Evolutionary conservation across 768 basidiomycete species (phyloP).

Genomic region (Boletus patriciae): DNA sequence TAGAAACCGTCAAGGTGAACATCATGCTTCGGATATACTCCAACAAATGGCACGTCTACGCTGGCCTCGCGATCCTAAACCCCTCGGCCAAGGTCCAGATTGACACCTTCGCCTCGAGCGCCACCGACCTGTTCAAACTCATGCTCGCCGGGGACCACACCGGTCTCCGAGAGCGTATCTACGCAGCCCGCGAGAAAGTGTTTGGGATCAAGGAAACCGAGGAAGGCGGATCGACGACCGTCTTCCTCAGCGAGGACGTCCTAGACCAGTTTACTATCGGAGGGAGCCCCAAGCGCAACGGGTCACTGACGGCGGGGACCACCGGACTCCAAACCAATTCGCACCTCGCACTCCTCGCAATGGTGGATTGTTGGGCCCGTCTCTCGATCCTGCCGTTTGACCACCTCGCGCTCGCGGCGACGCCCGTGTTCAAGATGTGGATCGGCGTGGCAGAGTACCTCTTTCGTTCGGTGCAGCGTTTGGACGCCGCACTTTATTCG

Average conservation of each 20-base stretch:
- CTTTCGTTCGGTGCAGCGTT: constrained; percentile 65
- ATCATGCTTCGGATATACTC: constrained; percentile 94
- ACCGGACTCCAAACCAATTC: constrained; percentile 60
- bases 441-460: constrained; percentile 96
- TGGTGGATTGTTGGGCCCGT: constrained; percentile 97
- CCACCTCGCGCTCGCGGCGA: constrained; percentile 91
- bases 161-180: constrained; percentile 67
- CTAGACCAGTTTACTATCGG: constrained; percentile 90
- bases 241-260: constrained; percentile 71
- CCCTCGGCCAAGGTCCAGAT: constrained; percentile 88
- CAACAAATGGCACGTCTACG: constrained; percentile 99
- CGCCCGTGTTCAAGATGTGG: constrained; percentile 88
- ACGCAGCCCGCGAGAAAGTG: constrained; percentile 70
- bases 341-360: constrained; percentile 90
- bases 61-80: constrained; percentile 96
- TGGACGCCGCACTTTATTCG: constrained; percentile 71
- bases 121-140: constrained; percentile 90
- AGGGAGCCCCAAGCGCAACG: constrained; percentile 23
- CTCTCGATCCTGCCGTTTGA: constrained; percentile 85
- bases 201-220: constrained; percentile 53
- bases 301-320: constrained; percentile 23
- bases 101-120: constrained; percentile 83
- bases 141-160: constrained; percentile 68
- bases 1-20: constrained; percentile 97
- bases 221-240: constrained; percentile 46